Percentiles rank a stretch among this genome's conserved stretches.
These are phyloP conservation scores for Suhomyces vadensis DNA, from an alignment of 805 yeast species.

Conservation along the genomic window DNA sequence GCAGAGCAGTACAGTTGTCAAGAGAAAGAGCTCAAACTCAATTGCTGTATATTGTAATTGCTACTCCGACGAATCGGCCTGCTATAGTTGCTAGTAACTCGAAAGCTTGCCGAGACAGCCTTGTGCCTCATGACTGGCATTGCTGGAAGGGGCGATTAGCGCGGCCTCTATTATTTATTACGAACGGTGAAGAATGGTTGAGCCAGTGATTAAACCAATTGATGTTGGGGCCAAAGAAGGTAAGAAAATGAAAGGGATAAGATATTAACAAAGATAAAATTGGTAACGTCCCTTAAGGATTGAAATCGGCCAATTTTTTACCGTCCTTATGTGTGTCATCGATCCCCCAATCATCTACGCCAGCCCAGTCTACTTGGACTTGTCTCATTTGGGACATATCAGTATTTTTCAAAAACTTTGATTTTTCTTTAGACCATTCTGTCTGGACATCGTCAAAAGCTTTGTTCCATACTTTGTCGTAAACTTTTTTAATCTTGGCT, in stretches of 20 bases:
- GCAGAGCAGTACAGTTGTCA: too few species aligned
- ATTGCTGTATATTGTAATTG: too few species aligned
- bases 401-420: conserved; percentile 71
- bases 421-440: conserved; percentile 72
- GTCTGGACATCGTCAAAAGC: conserved; percentile 77
- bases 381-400: conserved; percentile 55
- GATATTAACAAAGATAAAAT: not conserved
- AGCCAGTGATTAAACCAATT: too few species aligned
- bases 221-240: too few species aligned
- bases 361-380: conserved; percentile 69
- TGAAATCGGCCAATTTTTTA: conserved; percentile 44
- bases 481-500: conserved; percentile 61
- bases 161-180: too few species aligned
- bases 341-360: conserved; percentile 48
- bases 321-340: conserved; percentile 26
- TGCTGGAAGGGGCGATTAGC: too few species aligned
- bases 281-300: conserved; percentile 32
- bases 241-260: not conserved
- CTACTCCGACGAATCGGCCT: too few species aligned
- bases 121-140: too few species aligned
- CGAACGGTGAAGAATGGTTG: too few species aligned
- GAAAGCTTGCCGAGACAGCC: too few species aligned
- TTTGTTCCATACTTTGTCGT: conserved; percentile 69
- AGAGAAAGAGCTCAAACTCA: too few species aligned
- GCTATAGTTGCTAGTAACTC: too few species aligned